Evolutionary conservation across 306 rosid species (phyloP).

Genomic region (Quercus mongolica): DNA sequence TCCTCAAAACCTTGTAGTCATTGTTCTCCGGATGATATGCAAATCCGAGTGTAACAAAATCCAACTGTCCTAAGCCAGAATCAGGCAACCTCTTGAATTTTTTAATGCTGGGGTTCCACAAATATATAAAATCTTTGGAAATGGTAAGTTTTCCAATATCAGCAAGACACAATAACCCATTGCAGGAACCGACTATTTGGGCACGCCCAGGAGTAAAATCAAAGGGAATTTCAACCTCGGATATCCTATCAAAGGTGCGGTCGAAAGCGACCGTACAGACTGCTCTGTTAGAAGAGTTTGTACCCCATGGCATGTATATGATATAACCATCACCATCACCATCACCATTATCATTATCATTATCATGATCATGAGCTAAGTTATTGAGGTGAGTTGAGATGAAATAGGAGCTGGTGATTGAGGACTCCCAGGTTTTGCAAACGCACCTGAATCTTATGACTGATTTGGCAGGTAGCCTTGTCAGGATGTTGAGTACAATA

Average conservation of each 20-base stretch:
- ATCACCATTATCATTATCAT: no score
- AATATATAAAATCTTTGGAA: background rate
- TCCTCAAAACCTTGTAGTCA: background rate
- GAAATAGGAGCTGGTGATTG: background rate
- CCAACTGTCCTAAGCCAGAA: background rate
- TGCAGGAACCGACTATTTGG: no score
- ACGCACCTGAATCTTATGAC: background rate
- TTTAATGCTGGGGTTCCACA: background rate
- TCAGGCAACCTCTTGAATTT: background rate
- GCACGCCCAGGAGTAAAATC: no score
- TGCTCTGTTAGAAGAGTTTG: no score
- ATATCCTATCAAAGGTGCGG: no score
- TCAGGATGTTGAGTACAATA: background rate
- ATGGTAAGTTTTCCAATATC: background rate
- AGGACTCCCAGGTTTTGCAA: background rate
- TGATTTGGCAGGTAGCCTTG: background rate
- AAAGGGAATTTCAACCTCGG: no score
- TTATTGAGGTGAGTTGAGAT: background rate
- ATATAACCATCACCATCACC: background rate
- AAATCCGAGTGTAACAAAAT: background rate
- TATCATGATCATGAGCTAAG: background rate
- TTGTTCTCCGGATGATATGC: background rate
- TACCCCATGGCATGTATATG: background rate
- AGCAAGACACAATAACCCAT: background rate
- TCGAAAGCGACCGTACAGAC: background rate